A percentile compares a stretch with the other conserved stretches of the same genome.
phyloP scores from a whole-genome alignment of 805 yeast species.

The Ogataea ganodermae region DNA sequence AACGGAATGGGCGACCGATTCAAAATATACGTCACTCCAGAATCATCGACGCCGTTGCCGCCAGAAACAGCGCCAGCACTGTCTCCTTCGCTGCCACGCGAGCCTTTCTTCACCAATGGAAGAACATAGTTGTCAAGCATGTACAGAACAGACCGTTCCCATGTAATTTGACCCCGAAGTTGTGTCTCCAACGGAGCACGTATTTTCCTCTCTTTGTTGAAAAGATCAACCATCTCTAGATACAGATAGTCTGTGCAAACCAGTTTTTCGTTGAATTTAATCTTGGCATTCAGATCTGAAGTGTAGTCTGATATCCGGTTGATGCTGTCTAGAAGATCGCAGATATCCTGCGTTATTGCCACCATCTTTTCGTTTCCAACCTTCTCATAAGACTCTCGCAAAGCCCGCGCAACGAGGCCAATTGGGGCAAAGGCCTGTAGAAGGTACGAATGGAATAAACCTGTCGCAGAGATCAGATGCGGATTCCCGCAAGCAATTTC shows the following conservation, averaged over 20 bases:
- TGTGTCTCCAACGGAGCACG: conserved; percentile 29
- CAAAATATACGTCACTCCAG: conserved; percentile 22
- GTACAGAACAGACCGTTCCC: conserved; percentile 45
- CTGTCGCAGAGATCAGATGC: conserved; percentile 31
- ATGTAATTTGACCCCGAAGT: conserved; percentile 33
- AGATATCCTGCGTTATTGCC: conserved; percentile 21
- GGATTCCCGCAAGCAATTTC: conserved; percentile 24
- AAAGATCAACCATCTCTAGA: conserved; percentile 36
- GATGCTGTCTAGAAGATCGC: conserved; percentile 22
- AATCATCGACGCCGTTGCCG: conserved; percentile 8
- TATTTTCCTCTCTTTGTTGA: conserved; percentile 28
- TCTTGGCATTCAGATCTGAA: conserved; percentile 34
- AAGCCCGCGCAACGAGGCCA: conserved; percentile 26
- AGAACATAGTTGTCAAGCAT: conserved; percentile 40
- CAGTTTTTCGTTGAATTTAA: conserved; percentile 33
- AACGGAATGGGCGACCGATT: conserved; percentile 31
- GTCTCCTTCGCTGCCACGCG: background rate
- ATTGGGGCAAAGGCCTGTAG: conserved; percentile 34
- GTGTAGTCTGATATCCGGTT: conserved; percentile 34
- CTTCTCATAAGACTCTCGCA: conserved; percentile 28
- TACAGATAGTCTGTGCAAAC: conserved; percentile 33
- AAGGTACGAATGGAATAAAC: conserved; percentile 34
- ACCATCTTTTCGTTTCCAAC: conserved; percentile 16
- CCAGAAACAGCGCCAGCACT: conserved; percentile 1
- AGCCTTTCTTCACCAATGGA: conserved; percentile 22